These are phyloP conservation scores for Fusarium verticillioides DNA, from an alignment of 2,329 filamentous ascomycete genomes.

Conservation along the genomic window DNA sequence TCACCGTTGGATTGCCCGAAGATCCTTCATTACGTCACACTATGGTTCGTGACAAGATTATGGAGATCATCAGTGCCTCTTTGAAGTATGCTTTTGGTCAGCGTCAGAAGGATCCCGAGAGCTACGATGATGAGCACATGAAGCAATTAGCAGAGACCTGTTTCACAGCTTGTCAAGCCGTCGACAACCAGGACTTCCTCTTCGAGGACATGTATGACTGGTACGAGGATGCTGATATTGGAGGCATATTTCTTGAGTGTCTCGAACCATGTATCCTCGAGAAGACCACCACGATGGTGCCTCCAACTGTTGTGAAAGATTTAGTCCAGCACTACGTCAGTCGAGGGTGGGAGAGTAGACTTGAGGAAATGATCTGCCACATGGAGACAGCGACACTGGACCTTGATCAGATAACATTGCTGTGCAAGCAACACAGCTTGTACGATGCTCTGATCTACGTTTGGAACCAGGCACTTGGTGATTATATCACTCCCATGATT, in stretches of 20 bases:
- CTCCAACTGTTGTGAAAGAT: conserved; percentile 86
- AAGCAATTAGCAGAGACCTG: conserved; percentile 84
- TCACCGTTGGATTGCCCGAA: conserved; percentile 93
- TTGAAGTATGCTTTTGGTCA: conserved; percentile 87
- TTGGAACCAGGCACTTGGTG: conserved; percentile 90
- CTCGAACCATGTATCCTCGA: conserved; percentile 90
- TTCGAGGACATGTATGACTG: conserved; percentile 92
- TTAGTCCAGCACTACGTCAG: conserved; percentile 84
- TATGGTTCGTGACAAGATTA: conserved; percentile 86
- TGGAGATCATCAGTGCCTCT: conserved; percentile 94
- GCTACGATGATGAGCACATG: conserved; percentile 68
- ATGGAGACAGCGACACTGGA: conserved; percentile 92
- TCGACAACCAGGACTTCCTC: conserved; percentile 83
- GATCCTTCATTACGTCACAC: conserved; percentile 79
- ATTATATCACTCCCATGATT: conserved; percentile 91
- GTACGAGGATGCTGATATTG: conserved; percentile 81
- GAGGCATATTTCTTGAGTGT: conserved; percentile 85
- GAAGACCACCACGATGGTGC: conserved; percentile 76
- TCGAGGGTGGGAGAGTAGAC: conserved; percentile 77
- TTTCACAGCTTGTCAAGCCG: conserved; percentile 82
- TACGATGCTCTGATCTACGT: conserved; percentile 97
- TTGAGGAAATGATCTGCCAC: conserved; percentile 95
- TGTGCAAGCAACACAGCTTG: conserved; percentile 91
- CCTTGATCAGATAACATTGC: conserved; percentile 87
- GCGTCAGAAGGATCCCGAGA: conserved; percentile 60